These are phyloP conservation scores for Auxenochlorella pyrenoidosa DNA, from an alignment of 139 green algal species.

Conservation along the genomic window DNA sequence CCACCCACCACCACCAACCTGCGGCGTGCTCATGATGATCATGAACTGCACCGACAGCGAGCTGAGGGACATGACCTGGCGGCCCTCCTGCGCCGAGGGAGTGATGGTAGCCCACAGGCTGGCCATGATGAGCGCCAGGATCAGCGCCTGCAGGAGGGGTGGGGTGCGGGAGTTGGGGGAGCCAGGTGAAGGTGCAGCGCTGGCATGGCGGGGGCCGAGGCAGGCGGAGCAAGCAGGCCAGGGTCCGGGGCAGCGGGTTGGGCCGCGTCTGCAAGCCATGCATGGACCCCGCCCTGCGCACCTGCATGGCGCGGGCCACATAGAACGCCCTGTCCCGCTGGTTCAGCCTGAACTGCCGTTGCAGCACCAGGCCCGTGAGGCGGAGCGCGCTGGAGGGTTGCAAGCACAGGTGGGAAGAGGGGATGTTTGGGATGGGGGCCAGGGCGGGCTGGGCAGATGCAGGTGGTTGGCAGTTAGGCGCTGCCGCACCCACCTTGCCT, in stretches of 20 bases:
- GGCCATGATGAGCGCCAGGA: constrained; percentile 45
- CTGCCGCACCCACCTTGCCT: too few species aligned
- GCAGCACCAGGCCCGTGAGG: constrained; percentile 1
- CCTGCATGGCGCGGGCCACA: constrained; percentile 17
- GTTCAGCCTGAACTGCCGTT: constrained; percentile 21
- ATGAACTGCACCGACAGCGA: constrained; percentile 69
- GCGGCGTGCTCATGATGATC: constrained; percentile 48
- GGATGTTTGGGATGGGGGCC: background rate
- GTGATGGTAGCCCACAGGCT: constrained; percentile 37
- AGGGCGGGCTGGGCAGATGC: background rate
- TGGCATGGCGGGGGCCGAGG: too few species aligned
- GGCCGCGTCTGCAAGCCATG: too few species aligned
- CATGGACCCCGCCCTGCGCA: background rate
- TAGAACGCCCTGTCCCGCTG: constrained; percentile 17
- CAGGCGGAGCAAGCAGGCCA: too few species aligned
- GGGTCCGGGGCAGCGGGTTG: too few species aligned
- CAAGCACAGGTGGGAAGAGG: too few species aligned
- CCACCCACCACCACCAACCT: constrained; percentile 32
- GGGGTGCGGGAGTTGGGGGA: background rate
- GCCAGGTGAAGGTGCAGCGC: background rate
- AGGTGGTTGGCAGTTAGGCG: too few species aligned
- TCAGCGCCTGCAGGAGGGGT: constrained; percentile 14
- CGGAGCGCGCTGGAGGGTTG: background rate
- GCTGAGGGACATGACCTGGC: constrained; percentile 58
- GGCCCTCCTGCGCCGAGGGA: background rate